A percentile compares a stretch with the other conserved stretches of the same genome.
Evolutionary conservation across 768 basidiomycete species (phyloP).

Genomic region (Podaxis mareebaensis): DNA sequence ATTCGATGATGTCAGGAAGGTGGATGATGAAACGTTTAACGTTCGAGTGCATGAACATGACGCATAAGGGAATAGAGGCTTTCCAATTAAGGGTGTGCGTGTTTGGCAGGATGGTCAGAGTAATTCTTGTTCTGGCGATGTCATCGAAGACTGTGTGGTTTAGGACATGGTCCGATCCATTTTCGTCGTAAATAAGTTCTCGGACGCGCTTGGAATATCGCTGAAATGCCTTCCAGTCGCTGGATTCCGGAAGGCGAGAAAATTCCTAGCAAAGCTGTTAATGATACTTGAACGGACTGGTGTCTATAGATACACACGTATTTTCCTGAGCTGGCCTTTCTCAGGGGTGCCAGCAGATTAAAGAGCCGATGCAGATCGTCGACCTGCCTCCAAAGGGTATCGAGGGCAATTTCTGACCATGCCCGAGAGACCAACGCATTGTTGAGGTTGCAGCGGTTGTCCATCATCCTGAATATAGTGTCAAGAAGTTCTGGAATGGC

Average conservation of each 20-base stretch:
- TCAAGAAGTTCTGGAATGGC: slow-evolving; percentile 23
- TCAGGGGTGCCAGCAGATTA: slow-evolving; percentile 20
- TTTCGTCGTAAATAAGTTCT: slow-evolving; percentile 22
- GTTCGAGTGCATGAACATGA: slow-evolving; percentile 18
- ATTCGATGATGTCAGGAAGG: slow-evolving; percentile 6
- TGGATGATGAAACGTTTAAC: slow-evolving; percentile 15
- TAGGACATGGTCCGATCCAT: not conserved
- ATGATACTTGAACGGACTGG: not conserved
- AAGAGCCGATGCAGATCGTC: slow-evolving; percentile 22
- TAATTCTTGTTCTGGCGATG: slow-evolving; percentile 16
- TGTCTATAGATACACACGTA: not conserved
- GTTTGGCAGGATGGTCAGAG: slow-evolving; percentile 15
- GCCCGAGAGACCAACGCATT: slow-evolving; percentile 22
- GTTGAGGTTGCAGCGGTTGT: slow-evolving; percentile 15
- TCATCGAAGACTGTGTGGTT: slow-evolving; percentile 10
- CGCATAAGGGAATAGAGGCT: slow-evolving; percentile 17
- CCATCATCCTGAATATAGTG: slow-evolving; percentile 19
- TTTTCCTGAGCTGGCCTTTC: slow-evolving; percentile 8
- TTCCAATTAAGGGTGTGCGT: slow-evolving; percentile 18
- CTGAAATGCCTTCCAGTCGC: slow-evolving; percentile 23
- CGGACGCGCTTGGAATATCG: slow-evolving; percentile 25
- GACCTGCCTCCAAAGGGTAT: slow-evolving; percentile 24
- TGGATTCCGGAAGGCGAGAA: slow-evolving; percentile 19
- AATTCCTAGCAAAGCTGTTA: slow-evolving; percentile 15
- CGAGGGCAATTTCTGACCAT: slow-evolving; percentile 23